Percentiles rank a stretch among this genome's conserved stretches.
Conservation (phyloP, 208 protist genomes). For the Sergeia podlipaevii region DNA sequence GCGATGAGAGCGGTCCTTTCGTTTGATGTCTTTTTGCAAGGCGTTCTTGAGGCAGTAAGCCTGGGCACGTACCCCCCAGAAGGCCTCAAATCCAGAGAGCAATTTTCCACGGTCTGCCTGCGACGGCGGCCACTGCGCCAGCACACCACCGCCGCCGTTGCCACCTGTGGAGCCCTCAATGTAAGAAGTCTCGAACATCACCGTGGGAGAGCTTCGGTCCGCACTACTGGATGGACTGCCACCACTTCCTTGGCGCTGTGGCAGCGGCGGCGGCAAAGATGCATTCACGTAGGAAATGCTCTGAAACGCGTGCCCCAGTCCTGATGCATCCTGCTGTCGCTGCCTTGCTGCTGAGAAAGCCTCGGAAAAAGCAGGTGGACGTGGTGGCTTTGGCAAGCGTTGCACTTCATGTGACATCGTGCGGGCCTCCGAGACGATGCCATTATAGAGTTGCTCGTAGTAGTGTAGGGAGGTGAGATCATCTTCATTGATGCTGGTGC, state of each 20-base stretch:
- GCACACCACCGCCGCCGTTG: neutral
- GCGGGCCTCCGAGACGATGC: slow-evolving; percentile 19
- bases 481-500: slow-evolving; percentile 59
- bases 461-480: slow-evolving; percentile 55
- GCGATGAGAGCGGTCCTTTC: slow-evolving; percentile 62
- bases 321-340: no score
- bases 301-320: no score
- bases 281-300: no score
- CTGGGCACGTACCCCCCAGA: slow-evolving; percentile 41
- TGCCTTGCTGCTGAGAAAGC: no score
- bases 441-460: slow-evolving; percentile 46
- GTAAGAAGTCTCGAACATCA: no score
- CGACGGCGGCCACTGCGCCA: slow-evolving; percentile 18
- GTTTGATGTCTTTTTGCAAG: slow-evolving; percentile 53
- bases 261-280: no score
- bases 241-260: no score
- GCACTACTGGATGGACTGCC: no score
- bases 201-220: no score
- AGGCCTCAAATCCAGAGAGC: slow-evolving; percentile 46
- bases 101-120: slow-evolving; percentile 33
- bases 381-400: slow-evolving; percentile 28
- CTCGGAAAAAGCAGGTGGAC: neutral
- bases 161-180: no score
- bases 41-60: slow-evolving; percentile 39
- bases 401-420: slow-evolving; percentile 27